Base-by-base conservation (phyloP, 1,284 basidiomycete genomes). In the Uromyces viciae-fabae region DNA sequence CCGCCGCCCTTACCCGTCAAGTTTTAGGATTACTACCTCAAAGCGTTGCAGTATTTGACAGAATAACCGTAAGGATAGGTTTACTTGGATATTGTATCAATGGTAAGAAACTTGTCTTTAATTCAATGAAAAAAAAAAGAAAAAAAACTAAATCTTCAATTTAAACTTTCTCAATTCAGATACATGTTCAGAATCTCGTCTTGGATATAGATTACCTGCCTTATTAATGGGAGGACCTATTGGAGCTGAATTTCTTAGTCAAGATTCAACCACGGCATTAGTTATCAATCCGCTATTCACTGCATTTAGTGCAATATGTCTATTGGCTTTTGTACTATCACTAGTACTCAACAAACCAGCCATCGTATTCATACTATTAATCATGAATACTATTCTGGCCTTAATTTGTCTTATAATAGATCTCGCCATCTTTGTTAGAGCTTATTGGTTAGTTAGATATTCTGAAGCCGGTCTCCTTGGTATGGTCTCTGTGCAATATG, bases 31-130 rank as follows among this genome's bases (percentile, higher is more conserved):
- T 62, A 7, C 22, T 75, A 9, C 74, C 74, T 31, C 56, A 36
- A 75, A 75, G 40, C 9, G 60, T 75, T n/a, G 74, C 60, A 31
- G 58, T 75, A 36, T 75, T 75, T 31, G 74, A 75, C 14, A 38
- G 74, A 33, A 60, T 75, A 22, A 64, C 56, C 2, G 74, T 75
- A 54, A 75, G 56, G 42, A 64, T 75, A 2, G 74, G 74, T 5
- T n/a, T 75, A 62, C 28, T 75, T n/a, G 74, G 74, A 43, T 75
- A 75, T 64, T 75, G 74, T 28, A 75, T 75, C 58, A 75, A 75
- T 75, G 74, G 74, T 75, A 38, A 62, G 74, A 46, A 22, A 25
- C n/a, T 42, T 40, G 11, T 25, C 52, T 60, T 22, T 8, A 33
- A 2, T 25, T 43, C 22, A 17, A 25, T 5, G 68, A 40, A 14